These are phyloP conservation scores for Takashimella tepidaria DNA, from an alignment of 1,284 basidiomycete species.

Conservation along the genomic window DNA sequence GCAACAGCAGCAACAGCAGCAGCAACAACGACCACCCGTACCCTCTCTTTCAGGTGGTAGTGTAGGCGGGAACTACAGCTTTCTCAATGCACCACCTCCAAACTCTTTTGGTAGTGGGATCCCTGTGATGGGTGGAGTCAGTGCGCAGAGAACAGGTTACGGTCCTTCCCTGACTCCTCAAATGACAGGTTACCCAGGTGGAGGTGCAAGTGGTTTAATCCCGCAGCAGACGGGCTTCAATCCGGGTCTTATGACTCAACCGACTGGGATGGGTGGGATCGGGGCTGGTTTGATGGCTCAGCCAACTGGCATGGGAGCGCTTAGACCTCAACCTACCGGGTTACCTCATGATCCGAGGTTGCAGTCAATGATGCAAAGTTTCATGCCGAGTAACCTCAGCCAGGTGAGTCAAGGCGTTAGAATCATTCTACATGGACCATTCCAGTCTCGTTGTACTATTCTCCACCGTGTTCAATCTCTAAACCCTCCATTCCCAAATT, in stretches of 20 bases:
- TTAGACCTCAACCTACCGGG: constrained; percentile 9
- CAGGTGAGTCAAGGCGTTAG: no score
- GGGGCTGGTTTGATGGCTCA: constrained; percentile 20
- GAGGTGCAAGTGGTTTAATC: constrained; percentile 33
- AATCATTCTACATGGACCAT: no score
- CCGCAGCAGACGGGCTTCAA: constrained; percentile 52
- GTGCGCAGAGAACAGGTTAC: constrained; percentile 20
- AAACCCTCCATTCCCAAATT: no score
- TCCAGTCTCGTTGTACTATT: no score
- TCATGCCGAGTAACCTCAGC: constrained; percentile 59
- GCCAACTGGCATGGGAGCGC: constrained; percentile 23
- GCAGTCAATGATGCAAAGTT: constrained; percentile 76
- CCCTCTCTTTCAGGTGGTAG: constrained; percentile 8
- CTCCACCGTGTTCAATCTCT: no score
- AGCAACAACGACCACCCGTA: constrained; percentile 12
- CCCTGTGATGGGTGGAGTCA: no score
- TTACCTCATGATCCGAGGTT: constrained; percentile 65
- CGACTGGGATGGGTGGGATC: constrained; percentile 57
- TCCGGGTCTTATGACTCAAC: constrained; percentile 60
- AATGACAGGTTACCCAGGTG: constrained; percentile 19
- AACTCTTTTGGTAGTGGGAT: constrained; percentile 17
- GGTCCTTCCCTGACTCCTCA: constrained; percentile 28
- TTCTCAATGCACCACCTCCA: constrained; percentile 45
- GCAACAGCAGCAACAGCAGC: constrained; percentile 17
- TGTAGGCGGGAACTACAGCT: constrained; percentile 32